phyloP scores from a whole-genome alignment of 208 protist species.

The Trypanosoma cruzi region DNA sequence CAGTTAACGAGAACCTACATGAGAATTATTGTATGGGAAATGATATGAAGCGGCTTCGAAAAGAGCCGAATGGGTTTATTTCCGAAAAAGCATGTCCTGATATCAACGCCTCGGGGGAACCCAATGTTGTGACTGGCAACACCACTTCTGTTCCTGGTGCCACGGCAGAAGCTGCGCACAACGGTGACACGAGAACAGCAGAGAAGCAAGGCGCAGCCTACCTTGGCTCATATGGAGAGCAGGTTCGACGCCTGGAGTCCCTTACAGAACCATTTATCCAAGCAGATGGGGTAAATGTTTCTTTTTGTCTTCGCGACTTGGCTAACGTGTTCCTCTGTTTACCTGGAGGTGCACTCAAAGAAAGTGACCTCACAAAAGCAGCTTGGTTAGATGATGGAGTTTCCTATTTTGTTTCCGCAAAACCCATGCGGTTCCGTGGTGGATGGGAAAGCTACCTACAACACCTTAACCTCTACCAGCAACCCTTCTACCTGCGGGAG shows the following conservation, averaged over 20 bases:
- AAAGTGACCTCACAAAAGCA: conserved; percentile 52
- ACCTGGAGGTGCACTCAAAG: conserved; percentile 28
- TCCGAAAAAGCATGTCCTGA: too few species aligned
- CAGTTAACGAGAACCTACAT: conserved; percentile 35
- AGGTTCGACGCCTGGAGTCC: conserved; percentile 5
- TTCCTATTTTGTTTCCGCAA: conserved; percentile 64
- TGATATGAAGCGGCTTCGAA: conserved; percentile 40
- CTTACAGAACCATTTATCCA: conserved; percentile 20
- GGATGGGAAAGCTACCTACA: conserved; percentile 69
- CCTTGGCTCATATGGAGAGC: conserved; percentile 5
- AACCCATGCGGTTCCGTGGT: conserved; percentile 33
- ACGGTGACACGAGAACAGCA: not conserved
- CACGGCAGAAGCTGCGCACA: not conserved
- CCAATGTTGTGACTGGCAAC: not conserved
- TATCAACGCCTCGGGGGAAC: not conserved
- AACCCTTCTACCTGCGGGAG: conserved; percentile 64
- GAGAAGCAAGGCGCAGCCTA: not conserved
- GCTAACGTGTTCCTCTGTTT: conserved; percentile 56
- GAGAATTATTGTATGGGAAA: conserved; percentile 62
- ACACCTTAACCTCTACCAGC: conserved; percentile 60
- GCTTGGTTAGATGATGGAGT: conserved; percentile 44
- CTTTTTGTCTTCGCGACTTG: conserved; percentile 68
- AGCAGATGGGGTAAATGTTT: conserved; percentile 59
- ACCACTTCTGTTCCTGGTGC: not conserved
- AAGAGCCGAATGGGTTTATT: conserved; percentile 16